Evolutionary conservation across 2,329 filamentous ascomycete species (phyloP), one percentile per base, ranked within the genome.

Genomic region (Scedosporium boydii): DNA sequence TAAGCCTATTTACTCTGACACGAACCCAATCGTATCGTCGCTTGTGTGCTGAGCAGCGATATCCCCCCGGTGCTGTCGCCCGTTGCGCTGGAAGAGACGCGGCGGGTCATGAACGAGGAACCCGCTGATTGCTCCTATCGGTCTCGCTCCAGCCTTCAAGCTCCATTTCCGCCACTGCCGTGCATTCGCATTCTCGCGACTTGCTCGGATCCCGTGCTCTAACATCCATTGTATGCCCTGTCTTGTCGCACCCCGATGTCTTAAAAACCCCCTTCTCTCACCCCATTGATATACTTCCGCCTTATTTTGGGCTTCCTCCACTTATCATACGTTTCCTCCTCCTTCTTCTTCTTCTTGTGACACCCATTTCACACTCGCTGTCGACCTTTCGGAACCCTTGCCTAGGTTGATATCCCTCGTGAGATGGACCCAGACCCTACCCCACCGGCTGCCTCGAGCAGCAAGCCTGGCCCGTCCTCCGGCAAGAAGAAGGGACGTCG

Each of bases 401-500:
- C 29, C 29, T 34, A 34, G 29, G 29, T 9, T 34, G 29, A 34
- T 34, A 34, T 34, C 2, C 29, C 29, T 6, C 6, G 12, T 27
- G 55, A 14, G 7, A 61, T 61, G 59, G 59, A 61, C 42, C 27
- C 59, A 34, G 44, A 48, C 7, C 29, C 41, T 46, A 6, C 46
- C 21, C 51, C 18, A 55, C 29, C 60, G 5, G 34, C 61, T 9
- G 38, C 14, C 34, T 29, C 61, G 42, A 59, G 55, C 56, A 42
- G 38, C n/a, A 42, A 14, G 21, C 61, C 26, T 1, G 55, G 5
- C 41, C 21, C 61, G 6, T 38, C 27, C 14, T 6, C 41, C 18
- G 26, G 34, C 56, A 62, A 62, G 61, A 62, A 62, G 56, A 62
- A 62, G 23, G 26, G 55, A 16, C 60, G 60, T 51, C 29, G 60